Evolutionary conservation across 371 early-diverging fungal genomes (phyloP).

Genomic region (Batrachochytrium dendrobatidis): DNA sequence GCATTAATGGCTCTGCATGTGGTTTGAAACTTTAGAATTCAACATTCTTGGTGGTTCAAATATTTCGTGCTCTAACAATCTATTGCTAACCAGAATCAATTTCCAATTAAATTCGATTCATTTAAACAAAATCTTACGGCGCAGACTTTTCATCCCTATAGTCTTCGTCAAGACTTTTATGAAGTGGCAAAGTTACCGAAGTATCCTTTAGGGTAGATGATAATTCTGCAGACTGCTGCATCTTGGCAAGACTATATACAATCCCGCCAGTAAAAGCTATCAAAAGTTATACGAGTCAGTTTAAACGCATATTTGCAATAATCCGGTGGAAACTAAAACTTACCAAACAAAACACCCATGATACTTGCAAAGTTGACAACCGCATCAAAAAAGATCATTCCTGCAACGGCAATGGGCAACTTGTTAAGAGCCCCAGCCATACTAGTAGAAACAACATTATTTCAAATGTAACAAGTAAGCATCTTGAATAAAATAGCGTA

Average conservation of each 20-base stretch:
- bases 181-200: too few species aligned
- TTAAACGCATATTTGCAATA: background rate
- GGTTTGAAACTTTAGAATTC: too few species aligned
- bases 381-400: constrained; percentile 90
- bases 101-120: too few species aligned
- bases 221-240: constrained; percentile 19
- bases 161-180: too few species aligned
- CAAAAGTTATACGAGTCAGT: background rate
- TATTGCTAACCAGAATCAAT: too few species aligned
- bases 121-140: too few species aligned
- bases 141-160: too few species aligned
- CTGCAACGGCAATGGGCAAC: constrained; percentile 90
- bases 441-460: constrained; percentile 29
- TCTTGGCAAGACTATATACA: constrained; percentile 75
- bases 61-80: too few species aligned
- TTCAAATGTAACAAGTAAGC: background rate
- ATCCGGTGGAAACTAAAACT: background rate
- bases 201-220: too few species aligned
- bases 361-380: constrained; percentile 73
- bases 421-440: constrained; percentile 99
- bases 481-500: constrained; percentile 3
- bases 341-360: constrained; percentile 63
- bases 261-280: constrained; percentile 72
- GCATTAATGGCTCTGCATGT: too few species aligned
- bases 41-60: too few species aligned